These are phyloP conservation scores for Carex pumila DNA, from an alignment of 176 grass and related monocot species.

Conservation along the genomic window DNA sequence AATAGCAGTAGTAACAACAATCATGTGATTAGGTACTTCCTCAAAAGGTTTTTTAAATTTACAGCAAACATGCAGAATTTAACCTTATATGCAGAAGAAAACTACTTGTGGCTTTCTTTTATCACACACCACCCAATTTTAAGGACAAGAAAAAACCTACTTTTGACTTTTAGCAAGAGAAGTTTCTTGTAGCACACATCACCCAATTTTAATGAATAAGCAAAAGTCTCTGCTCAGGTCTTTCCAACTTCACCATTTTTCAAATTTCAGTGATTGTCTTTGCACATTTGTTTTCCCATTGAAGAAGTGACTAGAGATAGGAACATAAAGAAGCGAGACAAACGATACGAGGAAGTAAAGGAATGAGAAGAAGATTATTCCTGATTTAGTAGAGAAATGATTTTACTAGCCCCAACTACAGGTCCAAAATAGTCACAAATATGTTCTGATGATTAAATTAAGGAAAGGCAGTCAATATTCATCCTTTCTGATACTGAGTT, in stretches of 20 bases:
- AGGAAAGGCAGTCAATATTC: neutral
- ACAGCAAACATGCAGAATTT: neutral
- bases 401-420: neutral
- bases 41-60: neutral
- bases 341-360: neutral
- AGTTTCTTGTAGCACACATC: neutral
- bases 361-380: neutral
- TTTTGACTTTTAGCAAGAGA: neutral
- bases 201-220: neutral
- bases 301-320: neutral
- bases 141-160: neutral
- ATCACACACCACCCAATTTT: neutral
- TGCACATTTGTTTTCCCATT: neutral
- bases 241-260: neutral
- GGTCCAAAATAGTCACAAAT: neutral
- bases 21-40: neutral
- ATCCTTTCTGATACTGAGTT: neutral
- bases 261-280: neutral
- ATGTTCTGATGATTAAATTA: neutral
- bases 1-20: neutral
- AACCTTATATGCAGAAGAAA: neutral
- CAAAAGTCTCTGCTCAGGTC: neutral
- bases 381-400: neutral
- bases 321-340: neutral
- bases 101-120: neutral